These are phyloP conservation scores for Phaeophleospora eucalypticola DNA, from an alignment of 2,329 filamentous ascomycete species.

Conservation along the genomic window DNA sequence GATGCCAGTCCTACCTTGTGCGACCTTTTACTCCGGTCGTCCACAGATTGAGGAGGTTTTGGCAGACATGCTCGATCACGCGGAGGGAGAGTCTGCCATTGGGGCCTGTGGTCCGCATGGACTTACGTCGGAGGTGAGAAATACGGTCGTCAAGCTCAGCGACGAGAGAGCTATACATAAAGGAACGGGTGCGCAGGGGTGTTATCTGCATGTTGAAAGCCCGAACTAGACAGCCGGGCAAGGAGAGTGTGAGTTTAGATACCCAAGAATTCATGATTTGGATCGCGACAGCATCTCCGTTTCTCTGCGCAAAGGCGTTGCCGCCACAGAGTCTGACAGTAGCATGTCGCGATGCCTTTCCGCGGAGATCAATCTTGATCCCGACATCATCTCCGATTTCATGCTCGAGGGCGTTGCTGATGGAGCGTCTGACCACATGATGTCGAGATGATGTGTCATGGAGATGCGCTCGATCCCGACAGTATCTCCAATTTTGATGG, in stretches of 20 bases:
- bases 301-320: too few relatives aligned
- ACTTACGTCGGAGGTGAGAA: constrained; percentile 21
- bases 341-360: too few relatives aligned
- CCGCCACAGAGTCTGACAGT: too few relatives aligned
- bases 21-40: constrained; percentile 23
- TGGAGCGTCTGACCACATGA: too few relatives aligned
- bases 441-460: too few relatives aligned
- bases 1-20: constrained; percentile 15
- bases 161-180: constrained; percentile 27
- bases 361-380: too few relatives aligned
- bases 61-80: constrained; percentile 19
- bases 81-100: constrained; percentile 24
- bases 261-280: too few relatives aligned
- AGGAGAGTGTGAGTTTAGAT: neutral
- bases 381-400: too few relatives aligned
- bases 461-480: too few relatives aligned
- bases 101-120: constrained; percentile 24
- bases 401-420: too few relatives aligned
- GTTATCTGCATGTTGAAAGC: constrained; percentile 10
- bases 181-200: constrained; percentile 24
- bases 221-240: neutral
- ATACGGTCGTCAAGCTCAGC: constrained; percentile 17
- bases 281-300: too few relatives aligned
- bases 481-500: too few relatives aligned
- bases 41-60: constrained; percentile 19